phyloP scores from a whole-genome alignment of 331 rosid species.

The Quercus phellos region DNA sequence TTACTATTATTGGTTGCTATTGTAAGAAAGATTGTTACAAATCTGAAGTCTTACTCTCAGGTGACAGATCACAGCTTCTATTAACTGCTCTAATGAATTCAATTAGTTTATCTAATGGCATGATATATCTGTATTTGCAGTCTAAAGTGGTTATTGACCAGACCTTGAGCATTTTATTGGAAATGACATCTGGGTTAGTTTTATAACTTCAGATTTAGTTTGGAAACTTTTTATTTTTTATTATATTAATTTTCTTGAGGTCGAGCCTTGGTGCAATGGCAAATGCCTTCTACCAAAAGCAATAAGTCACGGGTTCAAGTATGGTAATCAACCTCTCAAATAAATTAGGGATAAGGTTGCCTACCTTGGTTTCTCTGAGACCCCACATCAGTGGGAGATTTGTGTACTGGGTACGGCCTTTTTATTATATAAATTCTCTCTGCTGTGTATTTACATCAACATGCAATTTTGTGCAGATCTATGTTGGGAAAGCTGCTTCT shows the following conservation, averaged over 20 bases:
- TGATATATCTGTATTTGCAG: constrained; percentile 41
- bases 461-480: constrained; percentile 40
- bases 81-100: background rate
- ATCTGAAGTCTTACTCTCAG: constrained; percentile 78
- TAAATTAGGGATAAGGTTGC: too few relatives aligned
- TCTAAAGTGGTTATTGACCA: constrained; percentile 89
- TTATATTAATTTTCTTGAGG: background rate
- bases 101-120: constrained; percentile 4
- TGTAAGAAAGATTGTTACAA: constrained; percentile 78
- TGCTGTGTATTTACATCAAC: constrained; percentile 13
- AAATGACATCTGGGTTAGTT: constrained; percentile 88
- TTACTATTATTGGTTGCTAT: constrained; percentile 59
- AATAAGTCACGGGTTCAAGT: too few relatives aligned
- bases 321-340: too few relatives aligned
- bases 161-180: constrained; percentile 68
- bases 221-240: constrained; percentile 14
- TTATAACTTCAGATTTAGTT: constrained; percentile 6
- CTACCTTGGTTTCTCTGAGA: too few relatives aligned
- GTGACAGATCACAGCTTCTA: constrained; percentile 31
- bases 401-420: background rate
- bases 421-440: background rate
- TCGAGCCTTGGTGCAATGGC: too few relatives aligned
- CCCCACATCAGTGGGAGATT: too few relatives aligned
- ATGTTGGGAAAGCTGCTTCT: constrained; percentile 78
- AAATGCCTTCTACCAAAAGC: too few relatives aligned